phyloP scores from a whole-genome alignment of 306 rosid species.

The Cicer bijugum region DNA sequence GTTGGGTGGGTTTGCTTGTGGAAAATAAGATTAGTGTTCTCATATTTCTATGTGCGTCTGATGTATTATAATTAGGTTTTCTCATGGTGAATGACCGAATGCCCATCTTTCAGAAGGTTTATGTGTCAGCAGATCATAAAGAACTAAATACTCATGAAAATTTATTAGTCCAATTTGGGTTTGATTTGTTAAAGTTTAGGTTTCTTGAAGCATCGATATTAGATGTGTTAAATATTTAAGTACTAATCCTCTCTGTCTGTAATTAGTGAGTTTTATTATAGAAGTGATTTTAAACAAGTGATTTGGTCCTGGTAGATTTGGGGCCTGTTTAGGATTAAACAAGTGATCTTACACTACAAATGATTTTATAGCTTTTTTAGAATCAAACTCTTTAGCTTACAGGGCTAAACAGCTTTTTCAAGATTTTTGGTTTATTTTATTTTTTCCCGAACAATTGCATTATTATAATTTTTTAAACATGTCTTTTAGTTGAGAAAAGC shows the following conservation, averaged over 20 bases:
- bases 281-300: too few species aligned
- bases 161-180: not conserved
- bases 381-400: not conserved
- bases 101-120: conserved; percentile 2
- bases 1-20: not conserved
- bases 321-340: too few species aligned
- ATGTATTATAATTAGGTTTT: conserved; percentile 2
- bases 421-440: too few species aligned
- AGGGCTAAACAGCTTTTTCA: not conserved
- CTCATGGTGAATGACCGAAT: not conserved
- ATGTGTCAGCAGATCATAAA: not conserved
- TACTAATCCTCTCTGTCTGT: not conserved
- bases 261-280: not conserved
- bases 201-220: not conserved
- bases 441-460: too few species aligned
- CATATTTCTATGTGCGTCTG: not conserved
- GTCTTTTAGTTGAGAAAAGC: too few species aligned
- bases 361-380: not conserved
- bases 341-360: not conserved
- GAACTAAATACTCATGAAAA: conserved; percentile 1
- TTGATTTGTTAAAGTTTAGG: conserved; percentile 23
- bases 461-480: too few species aligned
- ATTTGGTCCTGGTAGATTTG: not conserved
- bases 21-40: conserved; percentile 1
- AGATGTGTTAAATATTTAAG: not conserved